Evolutionary conservation across 495 filamentous ascomycete genomes (phyloP).

Genomic region (Beverwykella pulmonaria): DNA sequence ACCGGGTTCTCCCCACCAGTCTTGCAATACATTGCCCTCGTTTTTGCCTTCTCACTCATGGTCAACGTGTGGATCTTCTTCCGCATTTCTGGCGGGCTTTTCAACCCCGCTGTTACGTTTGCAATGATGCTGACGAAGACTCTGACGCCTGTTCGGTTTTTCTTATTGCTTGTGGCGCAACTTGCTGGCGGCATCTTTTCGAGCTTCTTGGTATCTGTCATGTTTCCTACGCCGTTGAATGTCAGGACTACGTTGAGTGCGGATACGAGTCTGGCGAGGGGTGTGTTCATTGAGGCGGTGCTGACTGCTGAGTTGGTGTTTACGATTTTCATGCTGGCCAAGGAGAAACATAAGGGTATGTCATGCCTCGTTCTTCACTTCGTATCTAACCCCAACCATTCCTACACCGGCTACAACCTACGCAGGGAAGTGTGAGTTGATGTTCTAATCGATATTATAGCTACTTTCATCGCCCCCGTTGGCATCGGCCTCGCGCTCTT

Average conservation of each 20-base stretch:
- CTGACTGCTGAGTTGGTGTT: slow-evolving; percentile 74
- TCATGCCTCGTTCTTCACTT: neutral
- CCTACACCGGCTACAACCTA: no score
- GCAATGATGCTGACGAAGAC: slow-evolving; percentile 60
- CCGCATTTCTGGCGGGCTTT: slow-evolving; percentile 75
- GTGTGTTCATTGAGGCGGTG: slow-evolving; percentile 78
- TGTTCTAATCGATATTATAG: slow-evolving; percentile 51
- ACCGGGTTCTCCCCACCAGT: slow-evolving; percentile 43
- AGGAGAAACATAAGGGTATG: slow-evolving; percentile 60
- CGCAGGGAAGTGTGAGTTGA: slow-evolving; percentile 40
- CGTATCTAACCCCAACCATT: no score
- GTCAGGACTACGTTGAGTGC: slow-evolving; percentile 59
- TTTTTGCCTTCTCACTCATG: slow-evolving; percentile 73
- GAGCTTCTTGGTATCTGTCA: slow-evolving; percentile 59
- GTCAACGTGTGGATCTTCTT: slow-evolving; percentile 87
- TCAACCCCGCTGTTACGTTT: slow-evolving; percentile 74
- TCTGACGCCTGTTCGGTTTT: slow-evolving; percentile 54
- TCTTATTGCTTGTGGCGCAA: slow-evolving; percentile 57
- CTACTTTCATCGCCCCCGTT: slow-evolving; percentile 74
- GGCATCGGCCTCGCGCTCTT: slow-evolving; percentile 76
- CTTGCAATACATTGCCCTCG: slow-evolving; percentile 64
- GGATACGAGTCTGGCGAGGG: slow-evolving; percentile 62
- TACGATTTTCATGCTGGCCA: slow-evolving; percentile 77
- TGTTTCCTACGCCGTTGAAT: slow-evolving; percentile 60
- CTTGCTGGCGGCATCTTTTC: slow-evolving; percentile 60